Evolutionary conservation across 2,329 filamentous ascomycete genomes (phyloP).

Genomic region (Colletotrichum paranaense): DNA sequence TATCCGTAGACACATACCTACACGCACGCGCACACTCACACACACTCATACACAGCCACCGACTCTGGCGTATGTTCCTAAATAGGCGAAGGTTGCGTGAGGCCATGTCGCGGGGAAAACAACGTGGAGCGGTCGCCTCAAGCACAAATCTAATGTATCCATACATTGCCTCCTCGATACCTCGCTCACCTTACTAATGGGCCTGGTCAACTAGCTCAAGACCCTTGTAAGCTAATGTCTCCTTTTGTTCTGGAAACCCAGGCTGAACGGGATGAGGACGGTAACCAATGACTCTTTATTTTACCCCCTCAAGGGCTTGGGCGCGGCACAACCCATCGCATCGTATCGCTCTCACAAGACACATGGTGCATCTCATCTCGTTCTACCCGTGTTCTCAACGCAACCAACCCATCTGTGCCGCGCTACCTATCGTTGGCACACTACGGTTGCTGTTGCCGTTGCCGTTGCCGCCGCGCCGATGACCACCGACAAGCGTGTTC

Average conservation of each 20-base stretch:
- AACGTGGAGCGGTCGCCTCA: not conserved
- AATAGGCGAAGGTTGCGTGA: not conserved
- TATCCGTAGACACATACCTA: too few species aligned
- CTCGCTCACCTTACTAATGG: not conserved
- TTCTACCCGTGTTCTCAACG: not conserved
- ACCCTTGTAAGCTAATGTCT: not conserved
- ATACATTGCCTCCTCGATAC: not conserved
- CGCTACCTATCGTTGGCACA: not conserved
- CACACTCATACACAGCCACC: not conserved
- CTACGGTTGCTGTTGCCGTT: not conserved
- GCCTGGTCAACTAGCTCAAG: not conserved
- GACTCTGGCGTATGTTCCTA: not conserved
- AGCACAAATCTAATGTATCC: not conserved
- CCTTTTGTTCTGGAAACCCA: not conserved
- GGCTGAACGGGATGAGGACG: not conserved
- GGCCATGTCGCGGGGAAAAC: not conserved
- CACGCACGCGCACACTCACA: not conserved
- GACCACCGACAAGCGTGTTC: not conserved
- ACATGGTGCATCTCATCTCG: not conserved
- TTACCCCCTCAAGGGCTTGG: not conserved
- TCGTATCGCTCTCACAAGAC: constrained; percentile 1
- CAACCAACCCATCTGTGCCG: not conserved
- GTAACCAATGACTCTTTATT: not conserved
- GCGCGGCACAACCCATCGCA: constrained; percentile 3
- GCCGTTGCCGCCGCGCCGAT: not conserved